These are phyloP conservation scores for Skeletonema grethae DNA, from an alignment of 108 stramenopile genomes.

Conservation along the genomic window DNA sequence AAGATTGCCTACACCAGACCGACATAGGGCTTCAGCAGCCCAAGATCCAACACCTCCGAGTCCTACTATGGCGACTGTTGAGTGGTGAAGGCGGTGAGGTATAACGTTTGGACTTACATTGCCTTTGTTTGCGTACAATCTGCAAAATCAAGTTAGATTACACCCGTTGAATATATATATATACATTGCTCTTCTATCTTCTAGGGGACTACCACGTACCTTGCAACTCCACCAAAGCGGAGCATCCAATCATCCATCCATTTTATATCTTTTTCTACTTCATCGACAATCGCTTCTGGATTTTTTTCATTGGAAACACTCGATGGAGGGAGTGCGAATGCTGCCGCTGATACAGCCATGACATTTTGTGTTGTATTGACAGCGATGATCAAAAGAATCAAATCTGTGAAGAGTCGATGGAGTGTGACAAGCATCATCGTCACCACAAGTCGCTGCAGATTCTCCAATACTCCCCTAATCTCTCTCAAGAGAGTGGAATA, in stretches of 20 bases:
- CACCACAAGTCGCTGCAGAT: background rate
- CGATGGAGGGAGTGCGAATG: background rate
- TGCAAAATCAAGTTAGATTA: background rate
- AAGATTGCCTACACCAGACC: slow-evolving; percentile 78
- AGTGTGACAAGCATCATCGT: background rate
- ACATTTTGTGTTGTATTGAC: background rate
- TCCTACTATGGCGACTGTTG: slow-evolving; percentile 76
- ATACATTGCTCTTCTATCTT: no score
- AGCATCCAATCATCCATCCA: slow-evolving; percentile 2
- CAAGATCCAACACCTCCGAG: slow-evolving; percentile 87
- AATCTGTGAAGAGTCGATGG: background rate
- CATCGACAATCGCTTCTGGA: background rate
- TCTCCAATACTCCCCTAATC: no score
- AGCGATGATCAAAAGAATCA: background rate
- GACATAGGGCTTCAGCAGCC: slow-evolving; percentile 83
- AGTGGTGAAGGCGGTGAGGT: slow-evolving; percentile 47
- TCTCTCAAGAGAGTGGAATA: no score
- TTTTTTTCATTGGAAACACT: background rate
- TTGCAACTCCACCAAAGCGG: background rate
- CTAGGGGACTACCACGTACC: background rate
- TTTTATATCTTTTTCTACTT: background rate
- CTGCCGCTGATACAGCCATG: background rate
- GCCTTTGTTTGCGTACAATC: slow-evolving; percentile 15
- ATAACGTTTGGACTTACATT: background rate
- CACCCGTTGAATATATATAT: no score